phyloP scores from a whole-genome alignment of 73 alveolate genomes.

The Stentor roeselii region DNA sequence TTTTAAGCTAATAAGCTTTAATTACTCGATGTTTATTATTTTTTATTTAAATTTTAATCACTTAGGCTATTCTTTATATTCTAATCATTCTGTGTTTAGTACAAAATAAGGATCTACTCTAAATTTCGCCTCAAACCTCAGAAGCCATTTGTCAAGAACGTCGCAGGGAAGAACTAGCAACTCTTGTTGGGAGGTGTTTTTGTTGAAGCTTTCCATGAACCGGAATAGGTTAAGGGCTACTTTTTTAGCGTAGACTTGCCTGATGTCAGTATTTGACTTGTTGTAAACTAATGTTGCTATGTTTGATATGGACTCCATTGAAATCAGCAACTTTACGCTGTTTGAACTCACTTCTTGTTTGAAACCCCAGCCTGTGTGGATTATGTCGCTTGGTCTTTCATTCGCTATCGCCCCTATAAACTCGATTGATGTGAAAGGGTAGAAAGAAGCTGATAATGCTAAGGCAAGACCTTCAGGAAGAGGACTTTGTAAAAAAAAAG shows the following conservation, averaged over 20 bases:
- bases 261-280: constrained; percentile 70
- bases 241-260: constrained; percentile 81
- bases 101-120: constrained; percentile 90
- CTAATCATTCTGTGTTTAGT: constrained; percentile 70
- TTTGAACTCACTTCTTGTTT: constrained; percentile 78
- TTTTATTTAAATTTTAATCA: too few relatives aligned
- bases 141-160: constrained; percentile 80
- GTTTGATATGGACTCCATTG: constrained; percentile 73
- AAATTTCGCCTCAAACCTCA: constrained; percentile 80
- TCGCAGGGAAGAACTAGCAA: constrained; percentile 80
- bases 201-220: constrained; percentile 79
- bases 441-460: constrained; percentile 72
- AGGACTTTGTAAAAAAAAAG: constrained; percentile 64
- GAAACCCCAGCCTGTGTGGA: constrained; percentile 89
- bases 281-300: constrained; percentile 61
- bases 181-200: constrained; percentile 45
- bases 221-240: constrained; percentile 85
- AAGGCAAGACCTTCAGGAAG: constrained; percentile 77
- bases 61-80: too few relatives aligned
- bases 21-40: too few relatives aligned
- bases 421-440: constrained; percentile 83
- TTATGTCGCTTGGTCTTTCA: constrained; percentile 91
- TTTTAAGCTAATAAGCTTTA: too few relatives aligned
- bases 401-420: constrained; percentile 95
- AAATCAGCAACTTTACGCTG: constrained; percentile 72